These are phyloP conservation scores for Dendrobium officinale DNA, from an alignment of 106 monocot species.

Conservation along the genomic window DNA sequence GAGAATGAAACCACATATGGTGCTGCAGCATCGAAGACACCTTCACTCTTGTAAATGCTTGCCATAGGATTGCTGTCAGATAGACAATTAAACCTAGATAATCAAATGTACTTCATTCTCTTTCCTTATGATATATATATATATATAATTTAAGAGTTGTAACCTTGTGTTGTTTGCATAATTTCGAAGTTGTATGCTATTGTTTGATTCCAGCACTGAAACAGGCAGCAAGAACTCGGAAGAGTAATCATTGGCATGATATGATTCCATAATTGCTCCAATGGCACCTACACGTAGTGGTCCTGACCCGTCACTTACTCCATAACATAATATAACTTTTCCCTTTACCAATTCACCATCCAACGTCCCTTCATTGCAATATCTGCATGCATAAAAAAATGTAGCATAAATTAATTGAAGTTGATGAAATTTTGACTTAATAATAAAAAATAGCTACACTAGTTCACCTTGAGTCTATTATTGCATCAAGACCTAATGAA, in stretches of 20 bases:
- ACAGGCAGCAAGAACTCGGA: slow-evolving; percentile 10
- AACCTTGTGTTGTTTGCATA: too few species aligned
- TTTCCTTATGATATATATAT: too few species aligned
- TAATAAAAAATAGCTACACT: neutral
- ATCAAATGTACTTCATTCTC: neutral
- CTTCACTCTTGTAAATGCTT: too few species aligned
- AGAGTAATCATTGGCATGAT: neutral
- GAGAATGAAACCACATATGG: too few species aligned
- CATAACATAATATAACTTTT: slow-evolving; percentile 24
- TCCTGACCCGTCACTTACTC: neutral
- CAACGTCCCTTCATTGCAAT: slow-evolving; percentile 5
- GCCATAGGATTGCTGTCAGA: too few species aligned
- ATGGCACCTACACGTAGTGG: slow-evolving; percentile 11
- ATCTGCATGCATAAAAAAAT: neutral
- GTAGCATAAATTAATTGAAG: neutral
- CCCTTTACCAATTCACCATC: slow-evolving; percentile 17
- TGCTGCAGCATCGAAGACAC: too few species aligned
- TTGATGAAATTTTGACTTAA: too few species aligned
- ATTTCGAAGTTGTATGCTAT: neutral
- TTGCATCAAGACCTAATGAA: neutral
- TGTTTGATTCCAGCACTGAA: neutral
- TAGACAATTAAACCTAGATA: neutral
- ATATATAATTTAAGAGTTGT: too few species aligned
- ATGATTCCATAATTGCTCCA: slow-evolving; percentile 16
- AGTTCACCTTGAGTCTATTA: neutral